Base-by-base conservation (phyloP, 768 basidiomycete genomes). In the Candolleomyces eurysporus region DNA sequence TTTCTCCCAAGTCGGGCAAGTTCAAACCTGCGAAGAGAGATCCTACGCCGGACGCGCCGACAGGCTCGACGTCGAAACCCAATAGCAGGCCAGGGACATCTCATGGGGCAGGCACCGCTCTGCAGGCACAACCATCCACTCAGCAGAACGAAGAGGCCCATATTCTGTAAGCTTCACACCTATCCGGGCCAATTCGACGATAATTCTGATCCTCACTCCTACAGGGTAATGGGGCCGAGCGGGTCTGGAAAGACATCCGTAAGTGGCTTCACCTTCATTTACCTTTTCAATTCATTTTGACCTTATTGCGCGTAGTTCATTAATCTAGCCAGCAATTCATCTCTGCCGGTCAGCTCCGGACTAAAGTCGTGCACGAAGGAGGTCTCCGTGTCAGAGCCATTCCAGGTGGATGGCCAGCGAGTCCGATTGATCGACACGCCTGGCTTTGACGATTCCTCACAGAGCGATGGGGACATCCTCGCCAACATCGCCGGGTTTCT, bases 281-380 rank as follows among this genome's bases (percentile, higher is more conserved):
- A 4, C 36, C 26, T 26, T 39, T 22, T n/a, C 26, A 36, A 36
- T 36, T 36, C 36, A 36, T 36, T 36, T 40, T 42, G 22, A 19
- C 31, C 11, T 39, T 30, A 31, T 51, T 19, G 26, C 9, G 50
- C 51, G 26, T 48, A 72, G 71, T 72, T 72, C 58, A 71, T 72
- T 54, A 67, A 69, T 59, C 62, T 63, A 10, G 60, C 68, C 11
- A 68, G 68, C 26, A 66, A 66, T 21, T 61, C 61, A 19, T 32
- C 48, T 5, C 30, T 61, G 10, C 61, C 61, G 8, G 61, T 61
- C 32, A 61, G 61, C 30, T 54, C 55, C 39, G 61, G 61, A 8
- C 49, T 61, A 3, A 49, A 49, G 55, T 57, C 61, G 22, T 61
- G 61, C 48, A 61, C 61, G 13, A 49, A n/a, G 32, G 56, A 57